Evolutionary conservation across 2,329 filamentous ascomycete species (phyloP).

Genomic region (Colletotrichum sp.): DNA sequence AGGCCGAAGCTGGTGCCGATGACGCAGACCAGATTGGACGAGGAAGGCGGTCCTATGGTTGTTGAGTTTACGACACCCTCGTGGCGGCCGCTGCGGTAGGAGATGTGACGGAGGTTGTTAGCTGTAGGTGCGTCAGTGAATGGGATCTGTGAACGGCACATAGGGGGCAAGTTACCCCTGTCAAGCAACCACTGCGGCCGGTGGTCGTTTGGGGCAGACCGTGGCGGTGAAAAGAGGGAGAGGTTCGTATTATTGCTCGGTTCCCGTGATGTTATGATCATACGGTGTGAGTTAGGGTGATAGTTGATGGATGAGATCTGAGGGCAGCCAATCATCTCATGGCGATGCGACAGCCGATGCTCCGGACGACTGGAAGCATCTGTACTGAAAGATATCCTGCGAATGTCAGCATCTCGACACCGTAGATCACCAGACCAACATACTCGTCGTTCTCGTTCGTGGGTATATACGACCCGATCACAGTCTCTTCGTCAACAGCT

Average conservation of each 20-base stretch:
- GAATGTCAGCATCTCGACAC: not conserved
- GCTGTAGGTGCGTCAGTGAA: conserved; percentile 23
- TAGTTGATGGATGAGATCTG: conserved; percentile 54
- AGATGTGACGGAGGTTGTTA: conserved; percentile 35
- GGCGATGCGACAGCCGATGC: conserved; percentile 17
- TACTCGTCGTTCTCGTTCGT: conserved; percentile 48
- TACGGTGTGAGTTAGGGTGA: conserved; percentile 42
- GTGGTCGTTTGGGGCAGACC: conserved; percentile 29
- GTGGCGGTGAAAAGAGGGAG: conserved; percentile 41
- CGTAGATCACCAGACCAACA: not conserved
- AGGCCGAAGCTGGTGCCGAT: conserved; percentile 56
- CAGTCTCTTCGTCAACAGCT: conserved; percentile 38
- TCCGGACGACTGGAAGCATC: conserved; percentile 14
- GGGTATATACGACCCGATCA: conserved; percentile 47
- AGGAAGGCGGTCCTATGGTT: conserved; percentile 41
- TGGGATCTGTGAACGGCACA: not conserved
- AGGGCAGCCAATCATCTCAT: conserved; percentile 41
- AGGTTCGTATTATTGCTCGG: conserved; percentile 36
- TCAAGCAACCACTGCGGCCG: conserved; percentile 43
- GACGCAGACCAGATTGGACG: conserved; percentile 46
- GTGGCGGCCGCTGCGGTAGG: conserved; percentile 28
- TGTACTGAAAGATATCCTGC: conserved; percentile 15
- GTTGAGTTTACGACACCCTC: conserved; percentile 43
- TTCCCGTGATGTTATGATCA: conserved; percentile 47
- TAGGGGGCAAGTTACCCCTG: not conserved